Evolutionary conservation across 2,329 filamentous ascomycete species (phyloP), one percentile per base, ranked within the genome.

Genomic region (Colletotrichum tabaci): DNA sequence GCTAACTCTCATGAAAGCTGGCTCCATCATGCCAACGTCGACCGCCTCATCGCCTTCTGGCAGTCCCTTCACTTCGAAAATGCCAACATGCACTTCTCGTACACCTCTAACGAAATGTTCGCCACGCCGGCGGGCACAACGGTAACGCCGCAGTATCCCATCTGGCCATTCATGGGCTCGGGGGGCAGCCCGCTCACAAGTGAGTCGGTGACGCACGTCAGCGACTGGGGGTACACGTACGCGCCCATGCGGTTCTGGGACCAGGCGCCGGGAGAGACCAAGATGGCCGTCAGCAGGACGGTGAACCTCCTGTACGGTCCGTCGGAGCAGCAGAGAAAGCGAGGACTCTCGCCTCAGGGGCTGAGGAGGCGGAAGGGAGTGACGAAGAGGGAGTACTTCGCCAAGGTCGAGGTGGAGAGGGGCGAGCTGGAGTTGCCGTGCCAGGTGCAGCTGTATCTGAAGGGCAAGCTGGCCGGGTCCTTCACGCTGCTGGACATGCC

Each of bases 11-110:
- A 12, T 35, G 35, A 67, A 38, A 86, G 84, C 72, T 84, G 85
- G 82, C 82, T 88, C 10, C 86, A 87, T 71, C 86, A 87, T 80
- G 80, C 85, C 76, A 90, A 93, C 75, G 85, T 93, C 65, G 90
- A 93, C 76, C 87, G 91, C 50, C 83, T 93, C 47, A 91, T 90
- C 80, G 86, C 89, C n/a, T 84, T 87, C 75, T 88, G 83, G 84
- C 82, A 87, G 75, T 82, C 81, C 38, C 82, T 88, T 46, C 76
- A 85, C 68, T 83, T 83, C 26, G 71, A 76, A 56, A 74, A 80
- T 71, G 73, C 76, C 64, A 77, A 82, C 40, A 83, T 85, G 75
- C 75, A 67, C 42, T 74, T 73, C 57, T 77, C 81, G 7, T 85
- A 84, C 74, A 26, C 56, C 42, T 76, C 81, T 5, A 78, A 79